Base-by-base conservation (phyloP, 2,329 filamentous ascomycete genomes). In the Penicillium sp. region DNA sequence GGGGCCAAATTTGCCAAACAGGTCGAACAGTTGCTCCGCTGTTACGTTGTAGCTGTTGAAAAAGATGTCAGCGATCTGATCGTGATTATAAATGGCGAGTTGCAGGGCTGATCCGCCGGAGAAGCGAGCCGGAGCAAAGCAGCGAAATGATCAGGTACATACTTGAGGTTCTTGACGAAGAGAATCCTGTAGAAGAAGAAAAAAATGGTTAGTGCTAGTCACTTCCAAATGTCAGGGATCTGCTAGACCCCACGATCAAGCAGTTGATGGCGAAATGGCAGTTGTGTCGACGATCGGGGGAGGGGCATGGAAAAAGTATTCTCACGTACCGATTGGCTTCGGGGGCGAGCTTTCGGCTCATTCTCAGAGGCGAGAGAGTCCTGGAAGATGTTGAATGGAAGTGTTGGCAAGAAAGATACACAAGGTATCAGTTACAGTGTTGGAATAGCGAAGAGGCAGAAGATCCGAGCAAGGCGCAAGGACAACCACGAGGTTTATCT, bases 141-240 rank as follows among this genome's bases (percentile, higher is more conserved):
- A 46, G 19, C 50, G 38, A 55, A 55, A 27, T 49, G 48, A 46
- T 44, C n/a, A 51, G 44, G 53, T 57, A 79, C 82, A 68, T 78
- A 95, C 91, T 90, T 96, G 82, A 97, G 86, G 86, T 99, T 97
- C 91, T 97, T 97, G 73, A 97, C 93, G 86, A 97, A 97, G 83
- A 99, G 90, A 88, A 94, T 93, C 88, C 93, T 96, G 68, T 63
- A 65, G 29, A 11, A 19, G 31, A 45, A 33, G 13, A 9, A 48
- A 21, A 39, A 38, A 21, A 6, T 16, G 31, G 38, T 62, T 60
- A 63, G 59, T 41, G 40, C 45, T 31, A 29, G 33, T 41, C 49
- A 43, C n/a, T 41, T 11, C 10, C n/a, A 25, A 19, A 9, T 33
- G 62, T 11, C 29, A 25, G 8, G 31, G 31, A 51, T 53, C 39